A percentile compares a stretch with the other conserved stretches of the same genome.
Conservation (phyloP, 495 filamentous ascomycete species). For the Neurospora sp. region DNA sequence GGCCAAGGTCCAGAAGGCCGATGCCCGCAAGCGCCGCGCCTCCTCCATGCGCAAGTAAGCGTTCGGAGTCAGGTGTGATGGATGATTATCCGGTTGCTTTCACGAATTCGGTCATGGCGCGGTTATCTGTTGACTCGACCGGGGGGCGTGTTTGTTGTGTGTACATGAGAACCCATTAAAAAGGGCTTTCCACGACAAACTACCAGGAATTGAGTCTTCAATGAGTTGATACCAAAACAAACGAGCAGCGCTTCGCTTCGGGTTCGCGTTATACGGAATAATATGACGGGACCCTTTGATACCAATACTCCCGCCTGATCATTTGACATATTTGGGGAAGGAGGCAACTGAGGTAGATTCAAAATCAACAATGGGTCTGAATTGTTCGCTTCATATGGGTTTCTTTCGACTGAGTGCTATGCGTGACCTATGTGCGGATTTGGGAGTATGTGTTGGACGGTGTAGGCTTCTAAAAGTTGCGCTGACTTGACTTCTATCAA, state of each 20-base stretch:
- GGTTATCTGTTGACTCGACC: conserved; percentile 7
- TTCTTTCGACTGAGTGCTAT: not conserved
- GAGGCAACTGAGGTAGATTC: not conserved
- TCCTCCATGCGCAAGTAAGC: conserved; percentile 89
- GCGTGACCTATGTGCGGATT: not conserved
- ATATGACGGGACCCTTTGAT: not conserved
- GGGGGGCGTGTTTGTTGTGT: not conserved
- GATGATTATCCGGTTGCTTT: conserved; percentile 24
- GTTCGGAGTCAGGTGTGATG: conserved; percentile 31
- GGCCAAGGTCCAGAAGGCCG: conserved; percentile 81
- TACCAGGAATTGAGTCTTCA: not conserved
- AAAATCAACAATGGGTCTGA: not conserved
- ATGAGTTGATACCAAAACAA: not conserved
- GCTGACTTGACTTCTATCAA: too few species aligned
- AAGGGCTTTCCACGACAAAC: not conserved
- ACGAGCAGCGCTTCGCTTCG: not conserved
- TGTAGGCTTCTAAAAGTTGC: not conserved
- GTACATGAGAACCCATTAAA: not conserved
- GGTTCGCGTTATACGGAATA: not conserved
- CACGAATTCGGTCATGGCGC: conserved; percentile 26
- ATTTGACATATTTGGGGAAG: not conserved
- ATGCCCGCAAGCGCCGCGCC: conserved; percentile 88
- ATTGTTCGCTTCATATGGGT: not conserved
- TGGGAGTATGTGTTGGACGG: not conserved
- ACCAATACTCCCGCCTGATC: not conserved